A percentile compares a stretch with the other conserved stretches of the same genome.
Conservation (phyloP, 1,284 basidiomycete species). For the Sporisorium reilianum region DNA sequence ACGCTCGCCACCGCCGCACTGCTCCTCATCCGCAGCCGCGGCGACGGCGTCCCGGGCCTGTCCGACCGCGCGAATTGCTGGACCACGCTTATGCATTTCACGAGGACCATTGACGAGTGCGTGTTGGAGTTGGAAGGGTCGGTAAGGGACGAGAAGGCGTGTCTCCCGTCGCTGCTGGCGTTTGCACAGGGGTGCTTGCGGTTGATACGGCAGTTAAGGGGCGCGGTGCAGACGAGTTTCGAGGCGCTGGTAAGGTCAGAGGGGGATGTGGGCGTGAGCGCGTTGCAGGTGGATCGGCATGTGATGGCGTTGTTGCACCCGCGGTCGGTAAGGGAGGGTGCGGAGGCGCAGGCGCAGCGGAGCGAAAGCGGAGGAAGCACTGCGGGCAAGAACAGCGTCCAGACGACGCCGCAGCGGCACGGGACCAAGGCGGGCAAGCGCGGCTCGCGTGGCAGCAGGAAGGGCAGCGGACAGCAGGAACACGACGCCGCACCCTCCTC, state of each 20-base stretch:
- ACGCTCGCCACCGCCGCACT: conserved; percentile 47
- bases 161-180: conserved; percentile 25
- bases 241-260: conserved; percentile 35
- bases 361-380: conserved; percentile 8
- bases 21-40: conserved; percentile 44
- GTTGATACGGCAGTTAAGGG: conserved; percentile 33
- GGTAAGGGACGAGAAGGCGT: conserved; percentile 14
- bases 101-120: conserved; percentile 36
- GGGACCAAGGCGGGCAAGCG: conserved; percentile 6
- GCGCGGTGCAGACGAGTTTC: conserved; percentile 33
- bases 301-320: conserved; percentile 44
- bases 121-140: conserved; percentile 31
- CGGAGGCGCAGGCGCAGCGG: conserved; percentile 1
- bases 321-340: conserved; percentile 23
- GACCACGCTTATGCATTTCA: conserved; percentile 41
- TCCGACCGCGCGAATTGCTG: conserved; percentile 36
- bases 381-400: background rate
- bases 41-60: conserved; percentile 37
- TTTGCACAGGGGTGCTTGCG: conserved; percentile 38
- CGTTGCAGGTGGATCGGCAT: conserved; percentile 26
- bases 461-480: background rate
- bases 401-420: background rate
- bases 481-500: background rate
- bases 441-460: conserved; percentile 3
- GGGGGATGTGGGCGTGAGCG: conserved; percentile 9